Evolutionary conservation across 495 filamentous ascomycete genomes (phyloP).

Genomic region (Penicillium cosmopolitanum): DNA sequence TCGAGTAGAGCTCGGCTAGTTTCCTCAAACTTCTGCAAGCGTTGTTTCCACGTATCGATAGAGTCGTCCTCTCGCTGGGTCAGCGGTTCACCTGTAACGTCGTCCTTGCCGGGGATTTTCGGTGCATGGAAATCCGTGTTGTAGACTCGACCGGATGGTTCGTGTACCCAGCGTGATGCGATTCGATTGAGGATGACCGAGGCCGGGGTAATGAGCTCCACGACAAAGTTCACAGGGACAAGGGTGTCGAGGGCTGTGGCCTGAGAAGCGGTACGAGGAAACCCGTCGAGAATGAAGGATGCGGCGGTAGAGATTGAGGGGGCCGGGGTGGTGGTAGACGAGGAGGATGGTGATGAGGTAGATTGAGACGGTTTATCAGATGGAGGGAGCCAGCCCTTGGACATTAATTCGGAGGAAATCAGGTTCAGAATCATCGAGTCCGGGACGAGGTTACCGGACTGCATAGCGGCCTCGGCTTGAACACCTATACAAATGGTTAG

Average conservation of each 20-base stretch:
- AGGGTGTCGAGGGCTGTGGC: constrained; percentile 74
- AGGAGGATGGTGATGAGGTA: constrained; percentile 17
- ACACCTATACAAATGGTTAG: constrained; percentile 60
- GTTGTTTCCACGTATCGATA: constrained; percentile 78
- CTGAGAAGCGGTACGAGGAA: constrained; percentile 85
- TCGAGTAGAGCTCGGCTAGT: constrained; percentile 83
- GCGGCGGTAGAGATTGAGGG: constrained; percentile 72
- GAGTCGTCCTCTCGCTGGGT: constrained; percentile 84
- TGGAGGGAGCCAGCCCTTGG: constrained; percentile 75
- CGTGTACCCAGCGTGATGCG: constrained; percentile 89
- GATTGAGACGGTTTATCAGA: constrained; percentile 16
- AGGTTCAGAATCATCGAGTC: constrained; percentile 90
- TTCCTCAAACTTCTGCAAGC: constrained; percentile 82
- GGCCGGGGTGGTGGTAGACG: constrained; percentile 16
- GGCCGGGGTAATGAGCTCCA: constrained; percentile 55
- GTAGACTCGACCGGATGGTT: constrained; percentile 88
- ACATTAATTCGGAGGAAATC: constrained; percentile 83
- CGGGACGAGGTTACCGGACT: constrained; percentile 78
- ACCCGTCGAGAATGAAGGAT: constrained; percentile 95
- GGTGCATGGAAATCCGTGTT: constrained; percentile 92
- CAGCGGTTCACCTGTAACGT: constrained; percentile 86
- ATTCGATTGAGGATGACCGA: constrained; percentile 88
- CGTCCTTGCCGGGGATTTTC: constrained; percentile 78
- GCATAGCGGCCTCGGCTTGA: constrained; percentile 86
- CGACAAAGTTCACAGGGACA: constrained; percentile 89